Evolutionary conservation across 306 rosid genomes (phyloP).

Genomic region (Fragaria ananassa): DNA sequence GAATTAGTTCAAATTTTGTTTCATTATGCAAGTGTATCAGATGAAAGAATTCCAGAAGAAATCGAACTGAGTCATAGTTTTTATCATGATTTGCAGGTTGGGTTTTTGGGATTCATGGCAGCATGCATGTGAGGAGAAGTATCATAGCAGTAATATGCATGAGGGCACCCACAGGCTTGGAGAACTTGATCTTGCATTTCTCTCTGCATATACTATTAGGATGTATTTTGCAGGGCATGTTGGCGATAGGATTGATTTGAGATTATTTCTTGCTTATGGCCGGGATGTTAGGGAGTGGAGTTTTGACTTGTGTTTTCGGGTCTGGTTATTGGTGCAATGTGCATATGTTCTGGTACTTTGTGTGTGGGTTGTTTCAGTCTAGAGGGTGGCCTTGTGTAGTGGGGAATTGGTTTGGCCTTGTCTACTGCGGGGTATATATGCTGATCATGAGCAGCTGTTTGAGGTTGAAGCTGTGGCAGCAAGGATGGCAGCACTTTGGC

Average conservation of each 20-base stretch:
- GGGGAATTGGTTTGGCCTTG: conserved; percentile 70
- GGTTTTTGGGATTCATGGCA: no score
- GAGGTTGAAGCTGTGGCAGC: no score
- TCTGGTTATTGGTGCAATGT: conserved; percentile 79
- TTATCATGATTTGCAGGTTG: no score
- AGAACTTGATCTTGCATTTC: conserved; percentile 82
- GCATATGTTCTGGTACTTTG: conserved; percentile 66
- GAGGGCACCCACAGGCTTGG: conserved; percentile 72
- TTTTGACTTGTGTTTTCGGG: conserved; percentile 65
- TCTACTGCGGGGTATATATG: no score
- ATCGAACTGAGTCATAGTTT: no score
- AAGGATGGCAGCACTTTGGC: no score
- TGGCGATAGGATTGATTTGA: conserved; percentile 79
- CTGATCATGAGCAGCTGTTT: no score
- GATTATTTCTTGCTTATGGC: conserved; percentile 69
- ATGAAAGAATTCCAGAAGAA: no score
- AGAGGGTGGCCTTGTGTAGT: conserved; percentile 96
- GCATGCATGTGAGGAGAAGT: no score
- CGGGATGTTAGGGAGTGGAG: conserved; percentile 84
- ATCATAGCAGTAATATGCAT: not conserved
- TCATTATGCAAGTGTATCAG: no score
- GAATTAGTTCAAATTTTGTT: no score
- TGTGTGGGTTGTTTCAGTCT: conserved; percentile 88
- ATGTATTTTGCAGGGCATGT: conserved; percentile 85
- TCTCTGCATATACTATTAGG: conserved; percentile 66